Base-by-base conservation (phyloP, 208 protist genomes). In the Trypanosoma cruzi region DNA sequence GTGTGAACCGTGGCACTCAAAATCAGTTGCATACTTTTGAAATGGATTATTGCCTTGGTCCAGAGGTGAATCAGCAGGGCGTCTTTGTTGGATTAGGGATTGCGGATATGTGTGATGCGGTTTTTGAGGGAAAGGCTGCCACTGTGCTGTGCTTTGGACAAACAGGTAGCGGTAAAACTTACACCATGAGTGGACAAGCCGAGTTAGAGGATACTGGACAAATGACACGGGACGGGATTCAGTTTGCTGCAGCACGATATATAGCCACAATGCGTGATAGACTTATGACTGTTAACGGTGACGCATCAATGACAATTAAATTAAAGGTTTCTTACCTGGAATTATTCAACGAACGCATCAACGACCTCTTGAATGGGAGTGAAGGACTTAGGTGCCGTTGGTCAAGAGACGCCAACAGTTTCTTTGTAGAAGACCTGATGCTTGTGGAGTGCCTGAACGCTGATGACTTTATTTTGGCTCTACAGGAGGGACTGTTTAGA, bases 91-190 rank as follows among this genome's bases (percentile, higher is more conserved):
- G 60, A 49, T 29, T 85, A 26, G 68, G 80, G 42, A 77, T 97
- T 22, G 50, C 58, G 4, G 61, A 67, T 2, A 79, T 89, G 71
- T 94, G 89, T 73, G 86, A 86, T 46, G 94, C 94, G 11, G 29
- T 84, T 20, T 71, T 88, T 32, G 64, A 78, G n/a, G 94, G 94
- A 0, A 79, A 83, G 50, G 81, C 90, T 28, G 82, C 90, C 24
- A 95, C 94, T 8, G 67, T 98, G 6, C 79, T 98, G 32, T 93
- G 88, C 68, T 98, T 95, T 81, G 94, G 94, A 16, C 86, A 95
- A 73, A 96, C 89, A 16, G 91, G 92, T 53, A 94, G 89, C 36
- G 93, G 93, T 14, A 97, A 97, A 71, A 96, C 93, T 3, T 93
- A 84, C 76, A 96, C 93, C 18, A 84, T 97, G 75, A 91, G 84